Evolutionary conservation across 345 rosid genomes (phyloP), one percentile per base, ranked within the genome.

Genomic region (Litchi chinensis): DNA sequence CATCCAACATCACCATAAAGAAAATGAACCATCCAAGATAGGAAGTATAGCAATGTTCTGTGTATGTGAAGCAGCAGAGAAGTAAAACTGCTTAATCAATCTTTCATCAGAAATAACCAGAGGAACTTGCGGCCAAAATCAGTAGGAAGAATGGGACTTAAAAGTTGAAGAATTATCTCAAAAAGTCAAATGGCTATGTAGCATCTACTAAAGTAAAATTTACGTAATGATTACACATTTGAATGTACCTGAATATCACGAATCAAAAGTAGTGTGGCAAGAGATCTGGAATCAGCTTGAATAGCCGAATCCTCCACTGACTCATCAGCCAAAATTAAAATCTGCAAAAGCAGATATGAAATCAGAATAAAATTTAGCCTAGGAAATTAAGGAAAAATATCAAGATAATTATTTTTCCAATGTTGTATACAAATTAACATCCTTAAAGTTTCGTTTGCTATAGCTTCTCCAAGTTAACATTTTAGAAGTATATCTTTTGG

Each of bases 231-330:
- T 26, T 26, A 26, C 28, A 66, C 65, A 66, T 64, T 18, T 75
- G 9, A 32, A 43, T 64, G 76, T 86, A 90, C 95, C 93, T 92
- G 95, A 83, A 92, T 92, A 79, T 92, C 95, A 67, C 93, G 92
- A 78, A 92, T 92, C 80, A 92, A 77, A 44, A 92, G 76, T 71
- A 92, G 82, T 6, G 95, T 85, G 68, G 95, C 95, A 78, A 90
- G 93, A 73, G 95, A 92, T 83, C 95, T 88, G 65, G 95, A 90
- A 85, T 92, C 95, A 67, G 95, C 95, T 88, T 92, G 93, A 83
- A 90, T 88, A 62, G 95, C 92, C 13, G 93, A 92, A 82, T 92
- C 95, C 81, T 92, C 95, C 73, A 92, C 93, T 0, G 91, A 92
- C 75, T 92, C 93, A 69, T 92, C 92, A 67, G 95, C 95, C 84